Evolutionary conservation across 208 protist genomes (phyloP).

Genomic region (Leishmania mexicana): DNA sequence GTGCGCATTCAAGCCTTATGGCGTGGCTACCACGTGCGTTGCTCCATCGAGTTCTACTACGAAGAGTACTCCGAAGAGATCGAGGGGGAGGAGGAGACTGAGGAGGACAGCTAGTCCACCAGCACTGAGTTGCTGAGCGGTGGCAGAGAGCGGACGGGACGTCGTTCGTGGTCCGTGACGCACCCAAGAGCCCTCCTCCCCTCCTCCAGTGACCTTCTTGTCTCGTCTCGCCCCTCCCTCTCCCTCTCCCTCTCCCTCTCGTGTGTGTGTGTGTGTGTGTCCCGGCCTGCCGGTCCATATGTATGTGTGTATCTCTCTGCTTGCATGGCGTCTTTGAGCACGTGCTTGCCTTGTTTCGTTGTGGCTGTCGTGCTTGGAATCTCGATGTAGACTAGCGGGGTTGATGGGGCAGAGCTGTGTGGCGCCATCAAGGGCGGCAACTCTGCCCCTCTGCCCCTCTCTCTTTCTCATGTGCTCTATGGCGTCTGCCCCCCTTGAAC

Average conservation of each 20-base stretch:
- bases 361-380: not conserved
- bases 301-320: not conserved
- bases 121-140: not conserved
- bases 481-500: not conserved
- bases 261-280: not conserved
- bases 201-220: not conserved
- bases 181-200: not conserved
- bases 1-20: constrained; percentile 50
- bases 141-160: not conserved
- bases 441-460: not conserved
- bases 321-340: too few relatives aligned
- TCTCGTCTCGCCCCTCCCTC: not conserved
- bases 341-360: not conserved
- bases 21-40: constrained; percentile 54
- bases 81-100: constrained; percentile 4
- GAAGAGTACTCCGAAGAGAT: constrained; percentile 56
- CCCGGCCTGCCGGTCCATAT: not conserved
- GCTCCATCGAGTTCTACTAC: constrained; percentile 57
- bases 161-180: not conserved
- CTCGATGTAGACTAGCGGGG: not conserved
- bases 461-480: not conserved
- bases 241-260: not conserved
- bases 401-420: not conserved
- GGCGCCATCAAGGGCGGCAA: not conserved
- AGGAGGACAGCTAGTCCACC: not conserved